Conservation (phyloP, 768 basidiomycete species). For the Tulasnella sp. region DNA sequence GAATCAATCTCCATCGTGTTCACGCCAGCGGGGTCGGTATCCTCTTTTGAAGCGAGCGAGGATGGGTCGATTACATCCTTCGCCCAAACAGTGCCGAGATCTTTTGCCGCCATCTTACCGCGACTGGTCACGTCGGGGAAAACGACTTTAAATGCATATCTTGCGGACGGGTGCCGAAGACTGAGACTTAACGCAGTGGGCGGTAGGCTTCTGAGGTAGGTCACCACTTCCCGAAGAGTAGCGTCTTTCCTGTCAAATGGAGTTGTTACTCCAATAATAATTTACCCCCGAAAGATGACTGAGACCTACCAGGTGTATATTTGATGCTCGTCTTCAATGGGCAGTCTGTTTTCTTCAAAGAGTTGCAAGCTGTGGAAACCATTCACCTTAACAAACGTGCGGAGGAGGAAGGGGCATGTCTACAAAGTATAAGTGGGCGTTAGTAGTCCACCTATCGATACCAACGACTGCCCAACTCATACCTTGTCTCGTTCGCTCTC, state of each 20-base stretch:
- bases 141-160: constrained; percentile 74
- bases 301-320: constrained; percentile 66
- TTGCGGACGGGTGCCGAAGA: constrained; percentile 75
- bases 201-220: constrained; percentile 67
- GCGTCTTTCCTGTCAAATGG: constrained; percentile 63
- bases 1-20: constrained; percentile 26
- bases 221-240: constrained; percentile 72
- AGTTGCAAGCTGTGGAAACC: constrained; percentile 66
- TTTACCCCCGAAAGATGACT: not conserved
- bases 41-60: constrained; percentile 60
- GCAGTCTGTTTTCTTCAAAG: constrained; percentile 73
- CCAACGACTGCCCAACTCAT: not conserved
- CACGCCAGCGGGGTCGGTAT: constrained; percentile 35
- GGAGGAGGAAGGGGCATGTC: constrained; percentile 78
- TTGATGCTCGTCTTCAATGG: constrained; percentile 77
- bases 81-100: constrained; percentile 75
- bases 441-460: not conserved
- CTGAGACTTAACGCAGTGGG: constrained; percentile 54
- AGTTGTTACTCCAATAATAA: not conserved
- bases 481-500: constrained; percentile 8
- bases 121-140: constrained; percentile 59
- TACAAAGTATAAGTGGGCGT: constrained; percentile 34
- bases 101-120: constrained; percentile 69
- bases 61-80: constrained; percentile 64
- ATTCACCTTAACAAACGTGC: constrained; percentile 78